Base-by-base conservation (phyloP, 1,284 basidiomycete species). In the Xerocomus minutiporus region DNA sequence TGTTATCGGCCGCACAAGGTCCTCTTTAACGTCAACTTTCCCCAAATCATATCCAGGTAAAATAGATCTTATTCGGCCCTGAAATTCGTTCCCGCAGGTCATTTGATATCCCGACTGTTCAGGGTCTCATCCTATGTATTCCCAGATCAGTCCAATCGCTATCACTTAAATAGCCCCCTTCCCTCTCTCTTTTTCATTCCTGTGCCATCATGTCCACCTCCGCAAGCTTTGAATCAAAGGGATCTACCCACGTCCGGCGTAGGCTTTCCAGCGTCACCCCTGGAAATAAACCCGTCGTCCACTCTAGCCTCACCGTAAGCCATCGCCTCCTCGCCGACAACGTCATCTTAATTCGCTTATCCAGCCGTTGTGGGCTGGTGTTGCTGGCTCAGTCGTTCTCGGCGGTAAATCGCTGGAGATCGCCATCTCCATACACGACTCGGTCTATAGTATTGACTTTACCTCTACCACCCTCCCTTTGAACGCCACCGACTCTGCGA, bases 341-440 rank as follows among this genome's bases (percentile, higher is more conserved):
- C 48, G 49, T 46, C 52, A 58, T 39, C 53, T 42, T 55, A 48
- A 59, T 52, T 57, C 52, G 35, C 49, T 58, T 56, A 43, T 62
- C 49, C 65, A 89, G 87, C 84, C 88, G 20, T 89, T 91, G 88
- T 91, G 88, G 86, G 86, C 83, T 54, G 88, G 86, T 66, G 77
- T 89, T 50, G 83, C 86, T 8, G 85, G 84, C 43, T 72, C 71
- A 31, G 61, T 80, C 42, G 67, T 82, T 61, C 76, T 80, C 62
- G 82, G 82, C 65, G 79, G 79, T 50, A 75, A 74, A 50, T 72
- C 77, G 47, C 82, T 78, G 55, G 86, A 89, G 69, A 71, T 90
- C 65, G 83, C 86, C 32, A 75, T 90, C 62, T 86, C 86, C 52
- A 76, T 90, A 48, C 86, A 90, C 67, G 88, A 90, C 68, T 87